Percentiles rank a stretch among this genome's conserved stretches.
Evolutionary conservation across 352 stramenopile species (phyloP).

Genomic region (Globisporangium uncinulatum): DNA sequence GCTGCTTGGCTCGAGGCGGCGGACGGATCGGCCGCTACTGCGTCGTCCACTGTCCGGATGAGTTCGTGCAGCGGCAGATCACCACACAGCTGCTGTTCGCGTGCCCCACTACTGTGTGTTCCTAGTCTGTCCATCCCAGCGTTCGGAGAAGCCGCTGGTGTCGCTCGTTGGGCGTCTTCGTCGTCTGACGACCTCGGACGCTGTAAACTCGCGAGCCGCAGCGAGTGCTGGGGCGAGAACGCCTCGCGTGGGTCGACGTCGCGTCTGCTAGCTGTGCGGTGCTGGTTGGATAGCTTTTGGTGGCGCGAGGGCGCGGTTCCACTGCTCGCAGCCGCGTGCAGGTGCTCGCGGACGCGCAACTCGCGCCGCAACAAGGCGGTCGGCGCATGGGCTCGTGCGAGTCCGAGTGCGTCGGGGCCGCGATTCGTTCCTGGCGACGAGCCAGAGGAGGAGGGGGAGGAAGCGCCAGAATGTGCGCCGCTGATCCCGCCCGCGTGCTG

Average conservation of each 20-base stretch:
- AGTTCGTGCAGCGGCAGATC: conserved; percentile 41
- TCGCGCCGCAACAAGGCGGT: conserved; percentile 23
- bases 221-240: conserved; percentile 39
- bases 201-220: conserved; percentile 19
- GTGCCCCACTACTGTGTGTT: not conserved
- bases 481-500: too few relatives aligned
- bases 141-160: not conserved
- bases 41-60: conserved; percentile 47
- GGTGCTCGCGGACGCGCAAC: conserved; percentile 11
- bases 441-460: not conserved
- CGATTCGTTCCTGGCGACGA: not conserved
- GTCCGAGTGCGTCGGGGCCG: conserved; percentile 24
- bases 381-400: conserved; percentile 24
- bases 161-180: not conserved
- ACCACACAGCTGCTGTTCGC: not conserved
- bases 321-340: not conserved
- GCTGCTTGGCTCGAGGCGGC: conserved; percentile 47
- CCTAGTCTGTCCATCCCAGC: not conserved
- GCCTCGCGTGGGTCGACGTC: conserved; percentile 5
- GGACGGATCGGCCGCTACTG: conserved; percentile 37
- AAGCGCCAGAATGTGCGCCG: too few relatives aligned
- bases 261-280: not conserved
- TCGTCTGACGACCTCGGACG: not conserved
- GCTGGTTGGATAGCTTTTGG: not conserved
- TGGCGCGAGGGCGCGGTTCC: not conserved